Percentiles rank a stretch among this genome's conserved stretches.
Conservation (phyloP, 73 alveolate species). For the Paramecium caudatum region DNA sequence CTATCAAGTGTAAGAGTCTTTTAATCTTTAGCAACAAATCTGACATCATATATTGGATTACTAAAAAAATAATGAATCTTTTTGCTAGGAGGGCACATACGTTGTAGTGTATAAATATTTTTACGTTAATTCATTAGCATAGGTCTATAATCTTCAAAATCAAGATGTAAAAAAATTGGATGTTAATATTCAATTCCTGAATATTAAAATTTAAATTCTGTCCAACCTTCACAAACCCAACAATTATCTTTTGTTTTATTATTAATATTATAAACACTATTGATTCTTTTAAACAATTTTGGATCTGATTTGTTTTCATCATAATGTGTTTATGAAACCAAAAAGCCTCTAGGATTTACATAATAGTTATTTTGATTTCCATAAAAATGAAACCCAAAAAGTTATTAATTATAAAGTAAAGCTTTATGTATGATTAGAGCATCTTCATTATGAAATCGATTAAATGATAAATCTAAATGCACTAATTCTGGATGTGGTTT, state of each 20-base stretch:
- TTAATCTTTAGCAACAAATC: constrained; percentile 61
- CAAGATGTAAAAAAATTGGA: constrained; percentile 72
- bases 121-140: constrained; percentile 33
- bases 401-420: constrained; percentile 22
- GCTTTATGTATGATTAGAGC: constrained; percentile 37
- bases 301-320: constrained; percentile 55
- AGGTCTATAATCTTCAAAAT: constrained; percentile 76
- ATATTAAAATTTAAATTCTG: constrained; percentile 58
- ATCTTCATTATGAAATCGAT: constrained; percentile 65
- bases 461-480: constrained; percentile 73
- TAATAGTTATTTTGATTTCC: constrained; percentile 63
- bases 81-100: constrained; percentile 77
- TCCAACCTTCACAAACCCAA: constrained; percentile 79
- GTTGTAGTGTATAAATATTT: neutral
- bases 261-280: constrained; percentile 39
- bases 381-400: constrained; percentile 69
- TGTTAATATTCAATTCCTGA: constrained; percentile 24
- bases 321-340: neutral
- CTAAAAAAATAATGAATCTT: constrained; percentile 63
- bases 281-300: neutral
- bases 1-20: constrained; percentile 29
- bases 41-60: constrained; percentile 39
- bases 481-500: constrained; percentile 65
- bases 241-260: constrained; percentile 67
- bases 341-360: constrained; percentile 68